Conservation (phyloP, 441 rosid species). For the Jatropha multifida region DNA sequence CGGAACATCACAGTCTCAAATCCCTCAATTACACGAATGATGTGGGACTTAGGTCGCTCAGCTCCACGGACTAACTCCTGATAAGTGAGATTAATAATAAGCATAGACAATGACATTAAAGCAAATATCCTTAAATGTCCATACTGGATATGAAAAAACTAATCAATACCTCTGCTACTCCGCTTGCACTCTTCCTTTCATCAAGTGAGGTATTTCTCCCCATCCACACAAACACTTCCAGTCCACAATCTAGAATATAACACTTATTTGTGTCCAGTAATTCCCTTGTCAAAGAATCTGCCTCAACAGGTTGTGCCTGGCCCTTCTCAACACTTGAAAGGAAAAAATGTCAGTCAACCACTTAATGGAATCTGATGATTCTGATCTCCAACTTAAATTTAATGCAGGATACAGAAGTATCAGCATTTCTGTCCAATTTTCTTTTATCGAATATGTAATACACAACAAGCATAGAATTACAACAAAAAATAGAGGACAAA, state of each 20-base stretch:
- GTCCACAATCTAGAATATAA: constrained; percentile 75
- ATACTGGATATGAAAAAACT: constrained; percentile 19
- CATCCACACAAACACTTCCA: constrained; percentile 92
- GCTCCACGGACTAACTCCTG: constrained; percentile 64
- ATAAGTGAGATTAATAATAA: constrained; percentile 24
- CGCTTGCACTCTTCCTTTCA: constrained; percentile 82
- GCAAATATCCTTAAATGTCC: constrained; percentile 14
- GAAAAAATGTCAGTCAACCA: constrained; percentile 29
- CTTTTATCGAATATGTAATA: background rate
- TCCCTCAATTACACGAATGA: constrained; percentile 89
- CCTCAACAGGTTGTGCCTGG: constrained; percentile 58
- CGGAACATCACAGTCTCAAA: constrained; percentile 88
- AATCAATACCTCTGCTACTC: constrained; percentile 69
- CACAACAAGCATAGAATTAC: background rate
- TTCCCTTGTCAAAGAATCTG: constrained; percentile 70
- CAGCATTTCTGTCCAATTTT: background rate
- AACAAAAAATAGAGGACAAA: background rate
- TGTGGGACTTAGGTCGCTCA: constrained; percentile 56
- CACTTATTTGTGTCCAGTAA: constrained; percentile 76
- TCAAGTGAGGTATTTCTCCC: constrained; percentile 79
- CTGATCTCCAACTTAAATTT: background rate
- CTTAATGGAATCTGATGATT: background rate
- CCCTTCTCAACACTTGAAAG: constrained; percentile 83
- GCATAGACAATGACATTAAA: constrained; percentile 19
- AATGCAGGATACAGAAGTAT: constrained; percentile 9